phyloP scores from a whole-genome alignment of 2,329 filamentous ascomycete genomes.

The Xylaria arbuscula region DNA sequence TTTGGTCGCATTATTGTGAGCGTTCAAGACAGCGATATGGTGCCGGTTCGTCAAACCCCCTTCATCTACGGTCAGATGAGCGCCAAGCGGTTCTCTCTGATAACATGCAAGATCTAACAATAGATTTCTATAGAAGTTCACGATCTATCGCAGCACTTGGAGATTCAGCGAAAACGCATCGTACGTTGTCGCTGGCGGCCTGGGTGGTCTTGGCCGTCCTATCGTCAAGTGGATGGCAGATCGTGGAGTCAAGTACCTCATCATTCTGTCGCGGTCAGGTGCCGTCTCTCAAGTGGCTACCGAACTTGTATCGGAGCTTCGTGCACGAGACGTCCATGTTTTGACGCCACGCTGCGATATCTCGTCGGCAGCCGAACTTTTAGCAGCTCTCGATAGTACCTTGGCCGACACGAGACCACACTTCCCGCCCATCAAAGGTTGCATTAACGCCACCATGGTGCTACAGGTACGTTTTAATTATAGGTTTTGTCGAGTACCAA shows the following conservation, averaged over 20 bases:
- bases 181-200: slow-evolving; percentile 16
- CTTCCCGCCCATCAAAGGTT: slow-evolving; percentile 12
- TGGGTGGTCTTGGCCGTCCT: slow-evolving; percentile 14
- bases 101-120: too few species aligned
- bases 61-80: too few species aligned
- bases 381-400: too few species aligned
- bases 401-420: too few species aligned
- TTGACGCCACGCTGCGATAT: slow-evolving; percentile 7
- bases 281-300: not conserved
- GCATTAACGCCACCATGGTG: slow-evolving; percentile 39
- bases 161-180: not conserved
- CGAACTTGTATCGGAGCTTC: not conserved
- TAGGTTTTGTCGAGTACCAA: too few species aligned
- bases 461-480: too few species aligned
- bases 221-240: slow-evolving; percentile 20
- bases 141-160: not conserved
- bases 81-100: too few species aligned
- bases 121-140: too few species aligned
- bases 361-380: not conserved
- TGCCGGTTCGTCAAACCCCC: too few species aligned
- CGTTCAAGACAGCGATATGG: not conserved
- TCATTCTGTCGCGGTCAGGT: slow-evolving; percentile 15
- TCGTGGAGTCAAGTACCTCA: slow-evolving; percentile 4
- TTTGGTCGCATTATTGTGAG: not conserved
- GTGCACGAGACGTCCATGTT: not conserved